Conservation (phyloP, 306 rosid species). For the Sechiopsis laciniata region DNA sequence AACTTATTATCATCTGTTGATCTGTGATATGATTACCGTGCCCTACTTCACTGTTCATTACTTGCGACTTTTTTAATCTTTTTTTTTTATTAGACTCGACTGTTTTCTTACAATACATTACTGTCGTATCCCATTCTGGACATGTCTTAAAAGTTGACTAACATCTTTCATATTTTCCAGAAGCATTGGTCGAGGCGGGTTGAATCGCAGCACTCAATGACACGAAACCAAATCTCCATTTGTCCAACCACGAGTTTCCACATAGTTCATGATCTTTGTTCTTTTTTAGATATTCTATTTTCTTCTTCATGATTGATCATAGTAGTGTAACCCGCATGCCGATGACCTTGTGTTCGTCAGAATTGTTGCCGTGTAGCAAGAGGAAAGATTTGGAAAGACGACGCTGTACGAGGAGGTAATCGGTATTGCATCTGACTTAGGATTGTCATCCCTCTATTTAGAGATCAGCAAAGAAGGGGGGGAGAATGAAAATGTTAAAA, state of each 20-base stretch:
- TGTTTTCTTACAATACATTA: background rate
- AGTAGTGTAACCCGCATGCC: conserved; percentile 59
- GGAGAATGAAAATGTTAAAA: conserved; percentile 18
- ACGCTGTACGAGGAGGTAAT: conserved; percentile 35
- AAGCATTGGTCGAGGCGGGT: conserved; percentile 71
- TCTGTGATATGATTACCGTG: background rate
- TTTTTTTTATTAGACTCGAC: background rate
- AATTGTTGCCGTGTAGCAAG: conserved; percentile 41
- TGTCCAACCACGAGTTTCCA: conserved; percentile 30
- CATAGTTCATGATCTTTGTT: conserved; percentile 38
- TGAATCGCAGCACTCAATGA: conserved; percentile 96
- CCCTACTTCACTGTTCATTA: background rate
- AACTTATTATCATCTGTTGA: background rate
- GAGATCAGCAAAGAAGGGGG: conserved; percentile 48
- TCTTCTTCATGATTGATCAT: conserved; percentile 45
- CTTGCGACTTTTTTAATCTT: background rate
- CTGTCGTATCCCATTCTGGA: background rate
- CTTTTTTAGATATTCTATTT: conserved; percentile 25
- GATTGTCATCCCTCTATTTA: conserved; percentile 60
- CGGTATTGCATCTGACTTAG: conserved; percentile 78
- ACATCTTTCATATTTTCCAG: conserved; percentile 39
- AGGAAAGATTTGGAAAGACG: conserved; percentile 23
- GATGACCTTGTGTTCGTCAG: conserved; percentile 32
- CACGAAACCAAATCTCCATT: conserved; percentile 26
- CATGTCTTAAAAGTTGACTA: conserved; percentile 22